Evolutionary conservation across 2,329 filamentous ascomycete genomes (phyloP), one percentile per base, ranked within the genome.

Genomic region (Waltergamsia citrina): DNA sequence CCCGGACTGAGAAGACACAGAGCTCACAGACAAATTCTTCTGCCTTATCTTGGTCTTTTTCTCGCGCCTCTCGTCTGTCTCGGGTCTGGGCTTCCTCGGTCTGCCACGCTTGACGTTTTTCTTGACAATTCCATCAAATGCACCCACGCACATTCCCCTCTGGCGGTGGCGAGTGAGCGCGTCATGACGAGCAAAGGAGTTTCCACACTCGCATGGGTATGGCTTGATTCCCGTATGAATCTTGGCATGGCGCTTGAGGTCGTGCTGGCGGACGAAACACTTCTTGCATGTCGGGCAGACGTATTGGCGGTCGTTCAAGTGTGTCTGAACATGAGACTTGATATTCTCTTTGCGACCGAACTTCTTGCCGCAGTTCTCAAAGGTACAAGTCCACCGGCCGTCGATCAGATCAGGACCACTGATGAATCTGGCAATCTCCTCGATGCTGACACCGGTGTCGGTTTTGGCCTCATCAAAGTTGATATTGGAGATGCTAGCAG

Each of bases 341-440:
- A 96, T 95, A 61, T 98, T 96, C 58, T 98, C 92, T 57, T 95
- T 94, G 46, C 92, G 78, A n/a, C 88, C 90, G 53, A 98, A 96
- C 34, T 79, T 76, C 58, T 94, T 94, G 46, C 79, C 74, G 58
- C 92, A 98, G 19, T 78, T 79, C 7, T 85, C 69, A 37, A 64
- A 88, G n/a, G 75, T 59, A 52, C 84, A 92, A 6, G 78, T 66
- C 81, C 82, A 92, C 57, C 86, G 87, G 46, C 80, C 79, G 45
- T 87, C 82, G n/a, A 57, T 53, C 3, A 76, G 65, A 46, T 85
- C 81, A 0, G 83, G 83, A 2, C 81, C 81, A 32, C 72, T 68
- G 45, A 90, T 90, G 56, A 71, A 85, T 32, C 74, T 71, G 5
- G 78, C 71, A 44, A 90, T 88, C 44, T 96, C 86, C 45, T 95